These are phyloP conservation scores for Myxozyma kluyveri DNA, from an alignment of 805 yeast genomes.

Conservation along the genomic window DNA sequence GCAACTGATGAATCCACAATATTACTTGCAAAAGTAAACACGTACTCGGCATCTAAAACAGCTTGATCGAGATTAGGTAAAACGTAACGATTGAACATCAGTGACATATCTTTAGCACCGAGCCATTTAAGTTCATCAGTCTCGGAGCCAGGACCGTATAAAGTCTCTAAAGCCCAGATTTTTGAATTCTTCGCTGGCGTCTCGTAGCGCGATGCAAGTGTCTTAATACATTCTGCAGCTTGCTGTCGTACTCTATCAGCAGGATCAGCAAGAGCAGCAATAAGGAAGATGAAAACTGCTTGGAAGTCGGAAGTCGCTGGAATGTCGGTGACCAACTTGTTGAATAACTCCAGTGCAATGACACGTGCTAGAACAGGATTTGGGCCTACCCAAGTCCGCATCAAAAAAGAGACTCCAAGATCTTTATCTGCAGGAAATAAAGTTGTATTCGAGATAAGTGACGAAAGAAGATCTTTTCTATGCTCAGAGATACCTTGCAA, in stretches of 20 bases:
- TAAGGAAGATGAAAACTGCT: slow-evolving; percentile 36
- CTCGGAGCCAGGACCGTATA: slow-evolving; percentile 55
- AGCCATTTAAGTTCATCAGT: slow-evolving; percentile 50
- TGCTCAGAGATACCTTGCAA: slow-evolving; percentile 19
- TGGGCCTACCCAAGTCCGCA: slow-evolving; percentile 38
- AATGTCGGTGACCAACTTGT: slow-evolving; percentile 11
- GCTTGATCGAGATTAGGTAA: slow-evolving; percentile 44
- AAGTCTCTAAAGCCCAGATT: slow-evolving; percentile 39
- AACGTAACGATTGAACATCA: slow-evolving; percentile 43
- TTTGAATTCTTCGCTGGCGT: slow-evolving; percentile 23
- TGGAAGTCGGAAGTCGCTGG: slow-evolving; percentile 38
- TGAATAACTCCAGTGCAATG: slow-evolving; percentile 36
- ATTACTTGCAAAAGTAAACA: slow-evolving; percentile 29
- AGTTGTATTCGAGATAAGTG: slow-evolving; percentile 8
- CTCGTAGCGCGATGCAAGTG: slow-evolving; percentile 31
- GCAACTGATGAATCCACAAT: slow-evolving; percentile 34
- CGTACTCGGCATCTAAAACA: slow-evolving; percentile 50
- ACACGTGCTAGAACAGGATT: slow-evolving; percentile 41
- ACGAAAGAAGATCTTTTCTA: slow-evolving; percentile 6
- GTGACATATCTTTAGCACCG: slow-evolving; percentile 61
- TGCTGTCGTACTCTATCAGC: slow-evolving; percentile 37
- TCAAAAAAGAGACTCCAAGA: slow-evolving; percentile 34
- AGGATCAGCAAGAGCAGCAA: slow-evolving; percentile 38
- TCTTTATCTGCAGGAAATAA: slow-evolving; percentile 17
- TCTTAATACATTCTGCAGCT: slow-evolving; percentile 32